Base-by-base conservation (phyloP, 1,139 yeast genomes). In the Candida pseudocylindracea region DNA sequence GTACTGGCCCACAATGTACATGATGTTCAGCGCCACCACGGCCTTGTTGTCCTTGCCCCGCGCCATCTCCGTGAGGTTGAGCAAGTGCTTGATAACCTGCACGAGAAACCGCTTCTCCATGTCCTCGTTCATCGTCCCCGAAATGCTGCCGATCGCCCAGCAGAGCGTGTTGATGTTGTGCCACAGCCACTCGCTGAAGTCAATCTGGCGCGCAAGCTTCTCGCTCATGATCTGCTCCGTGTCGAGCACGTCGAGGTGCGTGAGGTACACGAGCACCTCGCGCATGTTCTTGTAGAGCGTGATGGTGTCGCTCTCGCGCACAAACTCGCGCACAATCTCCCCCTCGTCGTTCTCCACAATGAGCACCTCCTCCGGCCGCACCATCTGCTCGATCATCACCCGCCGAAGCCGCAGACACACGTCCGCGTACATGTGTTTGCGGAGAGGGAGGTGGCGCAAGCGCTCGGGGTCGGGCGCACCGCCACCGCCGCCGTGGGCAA, bases 111-210 rank as follows among this genome's bases (percentile, higher is more conserved):
- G 67, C 56, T 85, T 88, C 53, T 88, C 99, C 70, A 88, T 79
- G 44, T 83, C 95, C 56, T 88, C 96, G 50, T 80, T 83, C 98
- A 88, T 88, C 2, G 98, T 81, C 50, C 98, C 98, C 3, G 95
- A 81, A 38, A 91, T 88, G 11, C 96, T 85, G 38, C 99, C 99
- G 51, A 88, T 91, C 7, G 99, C 99, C 99, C 99, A 88, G 60
- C 98, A 88, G 42, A 88, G 61, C 2, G 96, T 88, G 51, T 88
- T 88, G 45, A 88, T 78, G 49, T 85, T 88, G 51, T 83, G 91
- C 96, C 98, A 88, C 28, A 96, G 85, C 99, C 99, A 88, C 56
- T 91, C 98, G 38, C 79, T 64, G 36, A 91, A 98, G 53, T 88
- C 98, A 35, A 85, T 74, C 58, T 88, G 98, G 46, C 76, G 71